These are phyloP conservation scores for Violaceomyces palustris DNA, from an alignment of 1,284 basidiomycete species.

Conservation along the genomic window DNA sequence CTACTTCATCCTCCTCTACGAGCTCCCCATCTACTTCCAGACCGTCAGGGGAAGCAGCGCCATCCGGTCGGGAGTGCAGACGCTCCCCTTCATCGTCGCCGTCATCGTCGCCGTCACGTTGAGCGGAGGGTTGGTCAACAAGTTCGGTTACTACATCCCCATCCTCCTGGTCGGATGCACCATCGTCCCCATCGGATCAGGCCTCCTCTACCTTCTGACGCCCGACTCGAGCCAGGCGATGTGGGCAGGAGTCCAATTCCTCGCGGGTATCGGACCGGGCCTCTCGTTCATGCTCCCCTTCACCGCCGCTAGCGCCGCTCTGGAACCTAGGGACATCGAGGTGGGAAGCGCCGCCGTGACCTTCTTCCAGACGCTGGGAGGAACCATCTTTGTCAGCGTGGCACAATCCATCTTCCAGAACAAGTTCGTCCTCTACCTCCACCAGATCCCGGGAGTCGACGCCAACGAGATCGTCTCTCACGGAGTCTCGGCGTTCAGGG, in stretches of 20 bases:
- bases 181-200: conserved; percentile 15
- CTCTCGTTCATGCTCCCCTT: conserved; percentile 29
- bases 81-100: conserved; percentile 40
- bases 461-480: conserved; percentile 12
- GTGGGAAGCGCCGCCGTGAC: conserved; percentile 27
- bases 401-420: conserved; percentile 31
- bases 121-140: conserved; percentile 27
- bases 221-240: conserved; percentile 12
- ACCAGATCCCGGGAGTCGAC: conserved; percentile 10
- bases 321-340: conserved; percentile 20
- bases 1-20: conserved; percentile 27
- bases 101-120: conserved; percentile 39
- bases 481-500: conserved; percentile 22
- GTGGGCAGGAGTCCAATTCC: conserved; percentile 26
- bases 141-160: conserved; percentile 35
- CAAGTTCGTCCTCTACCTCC: conserved; percentile 19
- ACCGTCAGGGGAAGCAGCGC: conserved; percentile 26
- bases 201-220: conserved; percentile 15
- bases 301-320: conserved; percentile 15
- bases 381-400: conserved; percentile 21
- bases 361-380: conserved; percentile 31
- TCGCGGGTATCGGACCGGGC: conserved; percentile 24
- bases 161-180: conserved; percentile 20
- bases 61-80: conserved; percentile 44
- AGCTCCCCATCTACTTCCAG: conserved; percentile 39